Percentiles rank a stretch among this genome's conserved stretches.
Conservation (phyloP, 352 stramenopile genomes). For the Salisapilia sapeloensis region DNA sequence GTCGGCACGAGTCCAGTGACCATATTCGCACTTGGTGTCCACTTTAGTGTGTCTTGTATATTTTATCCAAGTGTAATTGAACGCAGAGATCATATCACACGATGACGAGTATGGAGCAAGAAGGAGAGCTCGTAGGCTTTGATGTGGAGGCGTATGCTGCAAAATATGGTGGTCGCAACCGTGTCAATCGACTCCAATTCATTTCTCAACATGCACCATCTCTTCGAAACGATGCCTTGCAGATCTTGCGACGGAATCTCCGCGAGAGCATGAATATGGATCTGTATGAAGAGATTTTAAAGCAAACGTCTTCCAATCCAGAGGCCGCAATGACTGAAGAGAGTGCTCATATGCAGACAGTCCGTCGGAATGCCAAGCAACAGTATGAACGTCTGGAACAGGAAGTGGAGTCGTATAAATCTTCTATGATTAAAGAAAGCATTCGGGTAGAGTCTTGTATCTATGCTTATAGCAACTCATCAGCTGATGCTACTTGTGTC, state of each 20-base stretch:
- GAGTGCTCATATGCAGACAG: constrained; percentile 30
- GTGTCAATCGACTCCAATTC: constrained; percentile 58
- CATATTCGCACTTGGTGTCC: no score
- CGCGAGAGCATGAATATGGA: constrained; percentile 49
- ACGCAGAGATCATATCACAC: constrained; percentile 1
- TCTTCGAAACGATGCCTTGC: constrained; percentile 27
- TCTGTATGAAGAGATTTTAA: constrained; percentile 41
- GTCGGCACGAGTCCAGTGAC: constrained; percentile 14
- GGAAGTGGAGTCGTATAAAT: constrained; percentile 85
- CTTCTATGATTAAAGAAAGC: constrained; percentile 84
- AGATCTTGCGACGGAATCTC: constrained; percentile 38
- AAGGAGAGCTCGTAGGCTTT: constrained; percentile 27
- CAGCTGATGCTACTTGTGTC: background rate
- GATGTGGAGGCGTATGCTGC: constrained; percentile 66
- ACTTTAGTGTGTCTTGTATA: no score
- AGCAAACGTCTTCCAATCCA: constrained; percentile 9
- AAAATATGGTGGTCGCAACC: constrained; percentile 74
- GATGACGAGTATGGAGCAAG: constrained; percentile 2
- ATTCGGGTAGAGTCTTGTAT: constrained; percentile 38
- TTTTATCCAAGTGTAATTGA: no score
- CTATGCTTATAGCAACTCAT: background rate
- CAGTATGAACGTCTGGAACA: constrained; percentile 75
- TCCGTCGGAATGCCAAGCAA: constrained; percentile 37
- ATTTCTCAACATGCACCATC: constrained; percentile 22
- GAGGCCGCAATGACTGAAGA: constrained; percentile 21